Percentiles rank a stretch among this genome's conserved stretches.
Conservation (phyloP, 2,329 filamentous ascomycete species). For the Cytospora chrysosperma region DNA sequence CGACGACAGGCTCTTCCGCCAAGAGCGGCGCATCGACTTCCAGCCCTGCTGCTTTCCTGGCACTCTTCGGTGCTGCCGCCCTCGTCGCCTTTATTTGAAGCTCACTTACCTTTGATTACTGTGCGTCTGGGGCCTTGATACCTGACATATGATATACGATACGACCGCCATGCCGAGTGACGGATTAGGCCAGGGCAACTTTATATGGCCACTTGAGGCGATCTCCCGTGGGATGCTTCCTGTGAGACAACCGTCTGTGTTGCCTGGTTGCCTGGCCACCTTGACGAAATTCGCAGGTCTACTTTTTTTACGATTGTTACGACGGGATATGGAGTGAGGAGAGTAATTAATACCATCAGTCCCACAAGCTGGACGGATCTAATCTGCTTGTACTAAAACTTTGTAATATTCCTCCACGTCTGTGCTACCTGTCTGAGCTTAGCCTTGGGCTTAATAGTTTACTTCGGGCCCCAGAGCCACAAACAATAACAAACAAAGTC, state of each 20-base stretch:
- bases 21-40: conserved; percentile 33
- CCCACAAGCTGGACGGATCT: conserved; percentile 10
- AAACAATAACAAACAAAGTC: background rate
- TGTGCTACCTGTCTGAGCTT: conserved; percentile 11
- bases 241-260: background rate
- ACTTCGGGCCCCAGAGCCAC: background rate
- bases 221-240: background rate
- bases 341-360: conserved; percentile 11
- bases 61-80: conserved; percentile 31
- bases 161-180: background rate
- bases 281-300: background rate
- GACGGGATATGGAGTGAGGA: background rate
- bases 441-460: conserved; percentile 1
- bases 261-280: background rate
- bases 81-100: conserved; percentile 31
- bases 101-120: background rate
- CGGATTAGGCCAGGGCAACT: background rate
- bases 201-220: background rate
- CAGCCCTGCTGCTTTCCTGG: conserved; percentile 33
- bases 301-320: background rate
- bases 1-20: conserved; percentile 28
- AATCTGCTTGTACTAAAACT: conserved; percentile 12
- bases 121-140: background rate
- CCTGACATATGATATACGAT: background rate
- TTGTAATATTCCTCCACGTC: conserved; percentile 6